These are phyloP conservation scores for Obba rivulosa DNA, from an alignment of 768 basidiomycete genomes.

Conservation along the genomic window DNA sequence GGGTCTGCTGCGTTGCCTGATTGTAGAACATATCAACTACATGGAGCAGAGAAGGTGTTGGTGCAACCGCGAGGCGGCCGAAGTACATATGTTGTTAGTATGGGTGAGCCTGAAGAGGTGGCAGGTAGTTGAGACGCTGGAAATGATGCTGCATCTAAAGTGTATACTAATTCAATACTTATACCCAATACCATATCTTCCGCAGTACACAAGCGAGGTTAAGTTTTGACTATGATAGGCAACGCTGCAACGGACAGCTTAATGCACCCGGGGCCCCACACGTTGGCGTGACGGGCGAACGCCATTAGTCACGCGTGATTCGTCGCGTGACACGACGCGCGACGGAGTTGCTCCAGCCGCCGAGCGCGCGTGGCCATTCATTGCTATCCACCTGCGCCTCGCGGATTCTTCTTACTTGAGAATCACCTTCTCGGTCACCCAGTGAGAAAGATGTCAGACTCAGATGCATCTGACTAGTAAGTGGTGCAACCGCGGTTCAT, in stretches of 20 bases:
- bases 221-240: no score
- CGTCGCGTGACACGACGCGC: constrained; percentile 11
- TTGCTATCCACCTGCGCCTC: background rate
- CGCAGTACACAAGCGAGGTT: no score
- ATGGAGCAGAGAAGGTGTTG: constrained; percentile 77
- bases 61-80: constrained; percentile 80
- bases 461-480: constrained; percentile 16
- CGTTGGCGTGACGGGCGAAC: background rate
- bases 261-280: background rate
- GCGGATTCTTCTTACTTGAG: background rate
- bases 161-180: background rate
- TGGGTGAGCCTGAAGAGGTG: constrained; percentile 37
- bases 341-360: background rate
- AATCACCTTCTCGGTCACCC: no score
- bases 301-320: constrained; percentile 12
- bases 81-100: constrained; percentile 74
- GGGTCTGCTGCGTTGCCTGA: constrained; percentile 55
- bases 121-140: background rate
- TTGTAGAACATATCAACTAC: constrained; percentile 76
- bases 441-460: constrained; percentile 4
- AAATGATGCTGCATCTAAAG: no score
- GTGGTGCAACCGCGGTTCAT: background rate
- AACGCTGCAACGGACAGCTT: no score
- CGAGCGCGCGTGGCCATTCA: background rate
- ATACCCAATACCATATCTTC: no score